Evolutionary conservation across 1,284 basidiomycete species (phyloP).

Genomic region (Malassezia psittaci): DNA sequence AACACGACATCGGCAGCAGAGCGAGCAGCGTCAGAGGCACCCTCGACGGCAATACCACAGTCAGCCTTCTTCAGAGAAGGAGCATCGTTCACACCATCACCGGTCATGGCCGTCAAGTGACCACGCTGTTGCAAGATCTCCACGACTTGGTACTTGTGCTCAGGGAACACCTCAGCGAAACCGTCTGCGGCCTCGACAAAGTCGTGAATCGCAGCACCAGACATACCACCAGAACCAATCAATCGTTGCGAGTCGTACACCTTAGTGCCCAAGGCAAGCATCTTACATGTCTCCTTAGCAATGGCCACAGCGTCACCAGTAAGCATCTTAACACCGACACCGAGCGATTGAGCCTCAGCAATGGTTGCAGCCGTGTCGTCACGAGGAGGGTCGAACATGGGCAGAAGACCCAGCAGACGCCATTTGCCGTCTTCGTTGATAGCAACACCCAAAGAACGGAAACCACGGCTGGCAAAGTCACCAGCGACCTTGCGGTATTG

Average conservation of each 20-base stretch:
- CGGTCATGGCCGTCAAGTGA: slow-evolving; percentile 54
- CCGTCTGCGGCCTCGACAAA: slow-evolving; percentile 56
- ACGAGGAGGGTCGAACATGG: slow-evolving; percentile 55
- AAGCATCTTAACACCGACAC: slow-evolving; percentile 56
- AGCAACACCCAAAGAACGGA: slow-evolving; percentile 55
- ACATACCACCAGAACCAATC: slow-evolving; percentile 53
- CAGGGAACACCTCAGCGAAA: slow-evolving; percentile 56
- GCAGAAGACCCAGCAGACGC: slow-evolving; percentile 52
- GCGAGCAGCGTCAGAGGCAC: slow-evolving; percentile 53
- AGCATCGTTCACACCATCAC: slow-evolving; percentile 51
- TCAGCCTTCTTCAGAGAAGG: slow-evolving; percentile 52
- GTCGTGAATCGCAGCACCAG: slow-evolving; percentile 53
- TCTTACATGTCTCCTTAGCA: slow-evolving; percentile 55
- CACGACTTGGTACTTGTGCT: slow-evolving; percentile 55
- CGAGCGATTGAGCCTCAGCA: slow-evolving; percentile 53
- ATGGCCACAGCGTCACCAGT: slow-evolving; percentile 57
- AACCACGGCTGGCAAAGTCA: slow-evolving; percentile 53
- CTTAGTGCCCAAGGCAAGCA: slow-evolving; percentile 53
- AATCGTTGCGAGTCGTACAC: slow-evolving; percentile 56
- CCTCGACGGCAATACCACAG: slow-evolving; percentile 53
- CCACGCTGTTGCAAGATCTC: slow-evolving; percentile 54
- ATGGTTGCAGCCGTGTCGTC: slow-evolving; percentile 54
- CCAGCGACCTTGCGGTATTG: slow-evolving; percentile 51
- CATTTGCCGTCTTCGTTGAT: slow-evolving; percentile 53
- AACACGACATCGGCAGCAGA: slow-evolving; percentile 54